These are phyloP conservation scores for Zygoascus biomembranicola DNA, from an alignment of 805 yeast genomes.

Conservation along the genomic window DNA sequence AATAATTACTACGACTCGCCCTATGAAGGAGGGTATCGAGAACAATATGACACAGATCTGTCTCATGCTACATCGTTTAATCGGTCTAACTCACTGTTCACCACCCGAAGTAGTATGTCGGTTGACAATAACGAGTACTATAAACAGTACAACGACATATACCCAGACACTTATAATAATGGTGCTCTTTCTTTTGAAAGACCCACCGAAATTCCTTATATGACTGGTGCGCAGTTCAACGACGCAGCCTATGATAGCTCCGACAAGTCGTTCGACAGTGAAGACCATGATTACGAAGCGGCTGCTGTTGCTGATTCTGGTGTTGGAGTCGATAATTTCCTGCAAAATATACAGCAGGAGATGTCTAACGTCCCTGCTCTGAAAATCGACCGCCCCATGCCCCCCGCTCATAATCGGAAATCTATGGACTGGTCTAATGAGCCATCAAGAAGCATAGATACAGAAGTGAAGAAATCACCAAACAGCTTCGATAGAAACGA, in stretches of 20 bases:
- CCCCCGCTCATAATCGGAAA: background rate
- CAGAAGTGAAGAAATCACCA: background rate
- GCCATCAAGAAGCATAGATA: background rate
- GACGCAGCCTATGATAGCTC: background rate
- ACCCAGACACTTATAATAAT: background rate
- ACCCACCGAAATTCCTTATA: background rate
- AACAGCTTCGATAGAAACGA: background rate
- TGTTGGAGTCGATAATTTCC: background rate
- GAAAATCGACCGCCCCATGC: background rate
- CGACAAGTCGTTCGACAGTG: background rate
- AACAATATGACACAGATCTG: background rate
- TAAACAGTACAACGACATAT: background rate
- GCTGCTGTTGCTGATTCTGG: background rate
- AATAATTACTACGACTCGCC: background rate
- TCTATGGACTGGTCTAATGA: background rate
- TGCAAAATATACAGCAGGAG: background rate
- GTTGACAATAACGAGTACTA: background rate
- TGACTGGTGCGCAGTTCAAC: background rate
- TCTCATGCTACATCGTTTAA: background rate
- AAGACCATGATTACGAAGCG: background rate
- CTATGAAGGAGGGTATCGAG: no score
- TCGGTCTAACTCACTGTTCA: background rate
- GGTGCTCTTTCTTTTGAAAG: background rate
- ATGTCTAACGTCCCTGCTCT: background rate
- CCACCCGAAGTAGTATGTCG: background rate